Evolutionary conservation across 225 moss, liverwort and hornwort genomes (phyloP), one percentile per base, ranked within the genome.

Genomic region (Antitrichia curtipendula): DNA sequence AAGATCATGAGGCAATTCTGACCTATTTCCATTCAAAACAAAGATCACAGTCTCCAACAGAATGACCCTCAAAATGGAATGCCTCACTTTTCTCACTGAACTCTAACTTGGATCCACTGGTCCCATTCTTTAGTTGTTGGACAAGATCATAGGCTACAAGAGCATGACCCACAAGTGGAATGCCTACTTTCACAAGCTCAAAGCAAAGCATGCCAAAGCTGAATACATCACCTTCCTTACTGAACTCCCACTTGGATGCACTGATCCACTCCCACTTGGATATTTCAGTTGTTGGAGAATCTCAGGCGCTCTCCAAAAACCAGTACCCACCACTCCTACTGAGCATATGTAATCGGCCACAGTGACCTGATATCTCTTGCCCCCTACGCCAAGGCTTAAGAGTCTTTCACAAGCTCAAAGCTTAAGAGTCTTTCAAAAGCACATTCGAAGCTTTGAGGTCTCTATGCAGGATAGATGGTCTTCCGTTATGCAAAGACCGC

Each of bases 301-400:
- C 54, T 77, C 54, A 77, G n/a, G 25, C 25, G 54, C 77, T 54
- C 77, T 77, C 54, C 54, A 54, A 54, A 76, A 77, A 76, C 25
- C 25, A 52, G 14, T 75, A 34, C 52, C 75, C 75, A 23, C 22
- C 52, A 34, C 22, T 75, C 52, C 52, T 8, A n/a, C 77, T 53
- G 36, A 53, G 53, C 53, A 76, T 76, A 76, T 76, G n/a, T n/a
- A n/a, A 24, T 76, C n/a, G 16, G 24, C 24, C 36, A 76, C 24
- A 15, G n/a, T 76, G 15, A 50, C 50, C 20, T 22, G 0, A 34
- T 32, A 32, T n/a, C n/a, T n/a, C n/a, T 13, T 3, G 0, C 1
- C 11, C 4, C n/a, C n/a, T n/a, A n/a, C n/a, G n/a, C 6, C 7
- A 2, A 76, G 9, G 7, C 7, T 34, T 3, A 22, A 6, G n/a